Base-by-base conservation (phyloP, 2,329 filamentous ascomycete species). In the Endoconidiophora laricicola region DNA sequence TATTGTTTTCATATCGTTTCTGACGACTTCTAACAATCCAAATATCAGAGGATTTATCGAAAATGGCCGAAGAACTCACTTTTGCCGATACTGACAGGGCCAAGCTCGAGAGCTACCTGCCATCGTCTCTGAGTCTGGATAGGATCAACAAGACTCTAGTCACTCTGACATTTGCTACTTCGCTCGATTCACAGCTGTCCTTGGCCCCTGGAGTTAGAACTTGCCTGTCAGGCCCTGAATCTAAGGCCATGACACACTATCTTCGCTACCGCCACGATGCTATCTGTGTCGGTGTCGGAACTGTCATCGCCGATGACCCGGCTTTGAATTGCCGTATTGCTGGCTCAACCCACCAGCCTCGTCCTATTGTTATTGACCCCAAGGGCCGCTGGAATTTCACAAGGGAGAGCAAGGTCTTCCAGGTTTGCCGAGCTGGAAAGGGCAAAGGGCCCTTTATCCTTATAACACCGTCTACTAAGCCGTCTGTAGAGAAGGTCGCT, bases 201-300 rank as follows among this genome's bases (percentile, higher is more conserved):
- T 72, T 90, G 24, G 72, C 80, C 0, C 86, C 86, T 0, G 87
- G 87, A 12, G 71, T 78, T n/a, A 83, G 83, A 56, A 96, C 90
- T 2, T 70, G 75, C 0, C 74, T 96, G 12, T 96, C 90, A 1
- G 88, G 88, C 3, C 76, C 82, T 0, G 72, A 80, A 55, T 86
- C 86, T 37, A 94, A 94, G 64, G 76, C 84, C 48, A 93, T 96
- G 86, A 95, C 90, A 0, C 90, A 96, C 64, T 86, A 83, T 61
- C 74, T 96, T 24, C 84, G 90, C 58, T 80, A 81, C 10, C 75
- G 73, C 14, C 87, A 96, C 65, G 78, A 84, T 55, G 86, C 85
- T 38, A 94, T 95, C 57, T 71, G 93, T 22, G 71, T 96, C 29
- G 90, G 90, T 20, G 85, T 82, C 3, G 83, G 83, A 2, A 96